These are phyloP conservation scores for Clarireedia monteithiana DNA, from an alignment of 2,329 filamentous ascomycete species.

Conservation along the genomic window DNA sequence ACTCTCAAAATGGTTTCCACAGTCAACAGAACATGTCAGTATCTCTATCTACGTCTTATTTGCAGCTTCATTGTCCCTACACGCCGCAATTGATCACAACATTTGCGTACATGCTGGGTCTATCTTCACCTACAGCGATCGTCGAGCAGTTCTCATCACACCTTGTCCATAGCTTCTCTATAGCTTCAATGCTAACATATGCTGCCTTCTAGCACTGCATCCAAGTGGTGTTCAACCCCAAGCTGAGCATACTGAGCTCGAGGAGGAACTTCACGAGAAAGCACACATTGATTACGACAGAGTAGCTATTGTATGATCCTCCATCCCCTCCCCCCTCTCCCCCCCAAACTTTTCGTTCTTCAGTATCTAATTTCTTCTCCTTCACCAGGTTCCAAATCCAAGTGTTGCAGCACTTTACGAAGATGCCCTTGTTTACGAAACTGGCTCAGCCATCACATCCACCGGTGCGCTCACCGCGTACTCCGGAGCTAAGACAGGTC, in stretches of 20 bases:
- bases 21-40: slow-evolving; percentile 47
- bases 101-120: too few species aligned
- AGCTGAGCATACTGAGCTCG: slow-evolving; percentile 86
- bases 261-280: slow-evolving; percentile 94
- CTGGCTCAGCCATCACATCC: slow-evolving; percentile 93
- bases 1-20: slow-evolving; percentile 19
- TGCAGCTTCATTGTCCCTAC: background rate
- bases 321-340: background rate
- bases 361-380: slow-evolving; percentile 7
- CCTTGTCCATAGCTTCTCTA: slow-evolving; percentile 36
- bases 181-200: background rate
- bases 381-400: slow-evolving; percentile 64
- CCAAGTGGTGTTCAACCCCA: slow-evolving; percentile 34
- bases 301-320: slow-evolving; percentile 80
- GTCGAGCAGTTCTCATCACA: slow-evolving; percentile 29
- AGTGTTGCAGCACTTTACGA: slow-evolving; percentile 92
- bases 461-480: slow-evolving; percentile 93
- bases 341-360: background rate
- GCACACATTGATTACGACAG: slow-evolving; percentile 99
- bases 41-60: slow-evolving; percentile 33
- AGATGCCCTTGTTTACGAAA: slow-evolving; percentile 97
- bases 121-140: too few species aligned
- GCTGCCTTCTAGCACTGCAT: slow-evolving; percentile 13
- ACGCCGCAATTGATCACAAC: too few species aligned
- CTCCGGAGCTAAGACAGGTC: slow-evolving; percentile 95